These are phyloP conservation scores for Phytophthora constricta DNA, from an alignment of 352 stramenopile species.

Conservation along the genomic window DNA sequence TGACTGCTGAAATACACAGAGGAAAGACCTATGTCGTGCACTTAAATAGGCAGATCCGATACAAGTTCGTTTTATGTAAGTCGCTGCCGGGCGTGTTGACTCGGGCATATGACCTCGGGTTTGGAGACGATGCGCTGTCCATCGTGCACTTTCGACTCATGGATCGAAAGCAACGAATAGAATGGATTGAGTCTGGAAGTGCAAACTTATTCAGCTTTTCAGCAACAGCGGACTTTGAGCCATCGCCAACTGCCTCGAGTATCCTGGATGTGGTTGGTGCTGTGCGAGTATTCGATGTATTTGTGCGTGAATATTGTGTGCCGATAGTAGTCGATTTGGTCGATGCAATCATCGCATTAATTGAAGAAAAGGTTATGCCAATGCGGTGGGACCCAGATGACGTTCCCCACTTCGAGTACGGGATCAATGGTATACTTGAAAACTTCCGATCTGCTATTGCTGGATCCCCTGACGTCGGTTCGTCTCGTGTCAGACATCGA, in stretches of 20 bases:
- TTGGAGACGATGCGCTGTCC: neutral
- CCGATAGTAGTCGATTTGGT: neutral
- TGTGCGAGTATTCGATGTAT: neutral
- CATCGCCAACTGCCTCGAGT: neutral
- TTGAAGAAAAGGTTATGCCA: neutral
- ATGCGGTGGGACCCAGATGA: neutral
- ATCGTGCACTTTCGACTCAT: slow-evolving; percentile 5
- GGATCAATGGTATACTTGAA: neutral
- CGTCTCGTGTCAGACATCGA: neutral
- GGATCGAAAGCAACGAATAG: neutral
- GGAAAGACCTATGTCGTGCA: slow-evolving; percentile 2
- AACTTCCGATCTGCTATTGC: neutral
- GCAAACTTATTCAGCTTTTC: slow-evolving; percentile 2
- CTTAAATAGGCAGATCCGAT: slow-evolving; percentile 3
- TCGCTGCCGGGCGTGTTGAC: neutral
- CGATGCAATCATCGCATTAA: slow-evolving; percentile 1
- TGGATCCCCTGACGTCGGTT: neutral
- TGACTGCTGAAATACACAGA: neutral
- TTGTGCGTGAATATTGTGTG: slow-evolving; percentile 3
- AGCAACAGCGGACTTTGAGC: neutral
- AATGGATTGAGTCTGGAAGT: neutral
- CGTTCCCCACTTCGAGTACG: slow-evolving; percentile 1
- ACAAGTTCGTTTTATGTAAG: neutral
- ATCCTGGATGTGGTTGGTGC: neutral
- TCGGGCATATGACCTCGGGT: neutral